Conservation (phyloP, 1,284 basidiomycete species). For the Peniophora sp. region DNA sequence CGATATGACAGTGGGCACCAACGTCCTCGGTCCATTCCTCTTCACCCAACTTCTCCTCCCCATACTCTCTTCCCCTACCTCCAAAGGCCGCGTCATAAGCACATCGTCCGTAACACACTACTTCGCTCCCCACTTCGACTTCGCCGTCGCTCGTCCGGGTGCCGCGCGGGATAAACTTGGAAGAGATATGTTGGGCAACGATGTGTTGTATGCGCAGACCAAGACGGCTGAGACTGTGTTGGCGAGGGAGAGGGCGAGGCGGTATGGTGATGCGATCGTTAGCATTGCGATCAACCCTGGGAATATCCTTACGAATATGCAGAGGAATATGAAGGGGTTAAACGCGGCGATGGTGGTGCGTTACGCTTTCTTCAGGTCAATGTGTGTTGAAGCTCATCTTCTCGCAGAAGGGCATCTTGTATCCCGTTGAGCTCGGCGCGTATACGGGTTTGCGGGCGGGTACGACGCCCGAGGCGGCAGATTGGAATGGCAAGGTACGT, state of each 20-base stretch:
- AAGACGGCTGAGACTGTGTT: constrained; percentile 20
- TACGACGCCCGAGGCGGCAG: constrained; percentile 31
- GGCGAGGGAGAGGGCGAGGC: constrained; percentile 23
- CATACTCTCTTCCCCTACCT: constrained; percentile 23
- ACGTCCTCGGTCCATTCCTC: constrained; percentile 35
- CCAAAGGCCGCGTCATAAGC: constrained; percentile 33
- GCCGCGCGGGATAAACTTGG: constrained; percentile 21
- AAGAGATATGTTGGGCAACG: constrained; percentile 9
- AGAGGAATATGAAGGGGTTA: constrained; percentile 2
- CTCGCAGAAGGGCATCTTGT: constrained; percentile 11
- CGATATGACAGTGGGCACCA: constrained; percentile 56
- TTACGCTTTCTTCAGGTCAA: too few species aligned
- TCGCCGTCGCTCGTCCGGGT: constrained; percentile 6
- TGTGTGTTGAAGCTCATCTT: too few species aligned
- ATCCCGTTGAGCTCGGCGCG: constrained; percentile 27
- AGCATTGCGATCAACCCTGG: constrained; percentile 9
- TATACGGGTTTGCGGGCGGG: constrained; percentile 48
- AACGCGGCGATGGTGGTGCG: background rate
- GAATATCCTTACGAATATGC: constrained; percentile 6
- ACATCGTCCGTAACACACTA: constrained; percentile 26
- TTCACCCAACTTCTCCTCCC: constrained; percentile 42
- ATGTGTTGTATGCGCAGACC: constrained; percentile 18
- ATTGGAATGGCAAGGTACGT: constrained; percentile 37
- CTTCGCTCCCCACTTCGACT: constrained; percentile 10
- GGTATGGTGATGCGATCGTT: constrained; percentile 11